Base-by-base conservation (phyloP, 108 stramenopile genomes). In the Skeletonema costatum region DNA sequence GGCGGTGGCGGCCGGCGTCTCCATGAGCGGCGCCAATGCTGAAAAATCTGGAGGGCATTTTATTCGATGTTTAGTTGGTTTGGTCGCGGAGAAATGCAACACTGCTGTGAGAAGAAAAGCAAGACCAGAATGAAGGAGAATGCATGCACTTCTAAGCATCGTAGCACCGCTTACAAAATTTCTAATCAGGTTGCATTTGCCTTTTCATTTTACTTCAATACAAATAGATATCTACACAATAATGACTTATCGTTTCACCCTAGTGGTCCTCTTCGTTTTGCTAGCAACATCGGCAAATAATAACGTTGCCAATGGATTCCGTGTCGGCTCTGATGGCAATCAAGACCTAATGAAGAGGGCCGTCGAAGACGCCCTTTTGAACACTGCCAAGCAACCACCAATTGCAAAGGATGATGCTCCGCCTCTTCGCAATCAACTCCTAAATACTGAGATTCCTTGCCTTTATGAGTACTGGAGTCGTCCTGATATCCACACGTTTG, bases 321-420 rank as follows among this genome's bases (percentile, higher is more conserved):
- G 61, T 32, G 50, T n/a, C 53, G 68, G 60, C 17, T 96, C 98
- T 5, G 97, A 99, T 81, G 98, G 99, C 30, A 80, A 80, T 56
- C 97, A 96, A 81, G 93, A 96, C 67, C 77, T 98, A 1, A 96
- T 98, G 97, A 84, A 91, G 35, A 98, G 97, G 56, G 84, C 97
- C 41, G 89, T 96, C 13, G 48, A 74, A 58, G 66, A 80, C 17
- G 66, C 71, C 9, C n/a, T 70, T 25, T 14, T 25, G 25, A 66
- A 51, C 50, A 51, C 50, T 19, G 19, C 19, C 50, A 51, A 51
- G 50, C n/a, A 12, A 51, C 50, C 50, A 14, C 39, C 13, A 32
- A 66, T 32, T 0, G 25, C 7, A 29, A 50, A 13, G 48, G 61
- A 38, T 17, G 64, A 48, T 31, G 63, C 9, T 16, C 79, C 79